Conservation (phyloP, 208 protist genomes). For the Acanthamoeba triangularis region DNA sequence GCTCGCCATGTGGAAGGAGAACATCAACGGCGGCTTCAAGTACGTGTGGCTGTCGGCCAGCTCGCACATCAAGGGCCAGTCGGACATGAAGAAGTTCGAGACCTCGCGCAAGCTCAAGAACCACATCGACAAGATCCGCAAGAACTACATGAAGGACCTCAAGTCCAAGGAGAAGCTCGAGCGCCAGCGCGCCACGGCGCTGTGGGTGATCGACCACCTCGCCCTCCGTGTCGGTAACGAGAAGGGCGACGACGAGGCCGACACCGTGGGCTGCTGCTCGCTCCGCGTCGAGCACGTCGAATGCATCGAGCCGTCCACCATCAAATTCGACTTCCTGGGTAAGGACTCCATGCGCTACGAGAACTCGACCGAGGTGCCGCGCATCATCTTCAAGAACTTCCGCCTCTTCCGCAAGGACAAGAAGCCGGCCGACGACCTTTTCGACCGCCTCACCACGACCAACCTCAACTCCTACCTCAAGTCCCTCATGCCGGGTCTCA, state of each 20-base stretch:
- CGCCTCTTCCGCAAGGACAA: slow-evolving; percentile 93
- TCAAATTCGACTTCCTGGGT: slow-evolving; percentile 98
- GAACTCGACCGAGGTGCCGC: slow-evolving; percentile 86
- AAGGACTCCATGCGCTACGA: slow-evolving; percentile 99
- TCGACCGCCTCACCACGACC: slow-evolving; percentile 93
- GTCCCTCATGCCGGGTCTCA: slow-evolving; percentile 97
- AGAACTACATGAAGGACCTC: slow-evolving; percentile 95
- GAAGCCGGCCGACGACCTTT: slow-evolving; percentile 93
- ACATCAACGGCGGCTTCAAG: slow-evolving; percentile 95
- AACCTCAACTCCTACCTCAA: slow-evolving; percentile 98
- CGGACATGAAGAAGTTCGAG: slow-evolving; percentile 99
- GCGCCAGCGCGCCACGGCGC: slow-evolving; percentile 96
- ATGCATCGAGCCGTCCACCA: slow-evolving; percentile 84
- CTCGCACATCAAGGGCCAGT: slow-evolving; percentile 96
- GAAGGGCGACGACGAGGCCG: slow-evolving; percentile 98
- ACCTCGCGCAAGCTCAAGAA: slow-evolving; percentile 97
- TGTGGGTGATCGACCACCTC: slow-evolving; percentile 99
- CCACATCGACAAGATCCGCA: slow-evolving; percentile 96
- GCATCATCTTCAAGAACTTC: slow-evolving; percentile 96
- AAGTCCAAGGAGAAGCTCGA: slow-evolving; percentile 87
- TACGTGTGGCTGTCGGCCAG: slow-evolving; percentile 98
- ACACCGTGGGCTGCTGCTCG: slow-evolving; percentile 99
- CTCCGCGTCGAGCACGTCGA: slow-evolving; percentile 98
- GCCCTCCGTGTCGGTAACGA: slow-evolving; percentile 99
- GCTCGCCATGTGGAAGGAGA: slow-evolving; percentile 99